Evolutionary conservation across 2,329 filamentous ascomycete species (phyloP), one percentile per base, ranked within the genome.

Genomic region (Albophoma yamanashiensis): DNA sequence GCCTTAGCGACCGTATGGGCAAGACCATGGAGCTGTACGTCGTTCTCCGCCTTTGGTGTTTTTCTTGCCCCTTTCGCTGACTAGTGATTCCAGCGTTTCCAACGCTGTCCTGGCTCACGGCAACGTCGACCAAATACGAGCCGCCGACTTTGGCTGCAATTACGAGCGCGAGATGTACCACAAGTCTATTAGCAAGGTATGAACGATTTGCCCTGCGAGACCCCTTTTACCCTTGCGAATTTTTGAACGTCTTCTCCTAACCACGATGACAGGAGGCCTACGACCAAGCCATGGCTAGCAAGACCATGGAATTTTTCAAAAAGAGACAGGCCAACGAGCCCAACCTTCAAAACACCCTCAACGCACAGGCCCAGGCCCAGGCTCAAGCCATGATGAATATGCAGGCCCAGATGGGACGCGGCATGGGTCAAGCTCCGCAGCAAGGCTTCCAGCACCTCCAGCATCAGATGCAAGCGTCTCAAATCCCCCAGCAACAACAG

Each of bases 391-490:
- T 84, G 74, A 78, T 83, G 75, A 81, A 76, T 61, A 78, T 83
- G 74, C 79, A 80, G 61, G 75, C 74, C 15, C 77, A 81, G 63
- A 79, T 84, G 74, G 75, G 76, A 45, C 77, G 82, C 42, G 76
- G 76, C 15, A 78, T 81, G 71, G 76, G 75, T 0, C 81, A 80
- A 65, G 75, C 74, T 8, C 71, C 74, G 2, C 83, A 81, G 62
- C 82, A 79, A 65, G 78, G 76, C 1, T 85, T 86, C 61, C 82
- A 82, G 62, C 78, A 81, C 56, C 75, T 85, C 42, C 82, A 84
- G 61, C 82, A 83, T 59, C 80, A 78, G 59, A 83, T 84, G 80
- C 83, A 85, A 65, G 72, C 77, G 4, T 77, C 79, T 1, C 78
- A 78, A 43, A 77, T 84, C 31, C 75, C 79, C 12, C 82, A 73